Evolutionary conservation across 139 green algal genomes (phyloP), one percentile per base, ranked within the genome.

Genomic region (Volvox reticuliferus): DNA sequence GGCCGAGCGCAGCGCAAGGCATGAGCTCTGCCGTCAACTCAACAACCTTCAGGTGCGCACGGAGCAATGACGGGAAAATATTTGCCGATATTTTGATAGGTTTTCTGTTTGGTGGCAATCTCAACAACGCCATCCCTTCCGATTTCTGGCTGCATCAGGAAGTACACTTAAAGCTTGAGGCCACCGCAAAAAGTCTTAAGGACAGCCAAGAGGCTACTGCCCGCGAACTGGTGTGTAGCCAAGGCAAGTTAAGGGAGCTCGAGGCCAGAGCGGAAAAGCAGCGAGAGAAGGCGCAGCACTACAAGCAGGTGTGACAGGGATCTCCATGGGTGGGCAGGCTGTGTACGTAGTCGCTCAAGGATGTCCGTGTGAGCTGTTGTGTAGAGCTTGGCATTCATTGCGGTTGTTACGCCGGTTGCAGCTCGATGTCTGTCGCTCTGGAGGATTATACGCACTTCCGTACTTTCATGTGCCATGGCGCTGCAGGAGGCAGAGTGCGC

Each of bases 241-340:
- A 89, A 68, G 85, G 85, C 2, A 9, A 82, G 85, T 44, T 89
- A 36, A 67, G 85, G 44, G 85, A 89, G 69, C 68, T 79, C 68
- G n/a, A 61, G 16, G 69, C 28, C 35, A 35, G 20, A 44, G 85
- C 85, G 13, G 85, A 89, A 0, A 89, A 89, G 85, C 85, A 89
- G 68, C 85, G 69, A 20, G 85, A 89, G 68, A 89, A 89, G 69
- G 69, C 85, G 17, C 44, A 55, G 68, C 69, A 82, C 85, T 89
- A 89, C 44, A 89, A 89, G 85, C 85, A 89, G 85, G 85, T 89
- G 69, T 2, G 67, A 35, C 68, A 33, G 68, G 14, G 68, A 13
- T 77, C 30, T 22, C 18, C 68, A 77, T 19, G 68, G 68, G 16
- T 77, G n/a, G n/a, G 67, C 67, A 75, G 6, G 24, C 67, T 28